Conservation (phyloP, 164 flowering plant genomes). For the Magnolia kwangsiensis region DNA sequence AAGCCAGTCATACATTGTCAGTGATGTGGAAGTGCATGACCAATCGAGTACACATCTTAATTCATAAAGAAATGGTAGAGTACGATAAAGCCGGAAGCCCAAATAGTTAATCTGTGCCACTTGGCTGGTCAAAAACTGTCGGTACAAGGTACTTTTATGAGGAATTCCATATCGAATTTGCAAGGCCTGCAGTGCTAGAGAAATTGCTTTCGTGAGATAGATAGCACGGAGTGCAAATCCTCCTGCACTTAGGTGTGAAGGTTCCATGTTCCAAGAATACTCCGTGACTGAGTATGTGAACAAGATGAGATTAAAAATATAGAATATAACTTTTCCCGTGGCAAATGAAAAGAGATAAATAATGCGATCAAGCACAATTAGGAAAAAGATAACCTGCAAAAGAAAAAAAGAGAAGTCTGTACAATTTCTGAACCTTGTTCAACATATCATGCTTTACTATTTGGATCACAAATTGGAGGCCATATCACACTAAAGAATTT, state of each 20-base stretch:
- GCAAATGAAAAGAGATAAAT: constrained; percentile 96
- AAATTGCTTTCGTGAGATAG: constrained; percentile 79
- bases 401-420: neutral
- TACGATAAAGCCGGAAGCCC: constrained; percentile 92
- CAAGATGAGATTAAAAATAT: constrained; percentile 72
- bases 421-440: neutral
- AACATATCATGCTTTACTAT: neutral
- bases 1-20: constrained; percentile 99
- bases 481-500: neutral
- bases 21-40: constrained; percentile 97
- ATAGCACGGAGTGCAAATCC: constrained; percentile 88
- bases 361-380: constrained; percentile 92
- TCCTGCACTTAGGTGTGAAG: constrained; percentile 51
- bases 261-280: constrained; percentile 89
- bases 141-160: constrained; percentile 85
- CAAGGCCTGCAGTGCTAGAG: constrained; percentile 84
- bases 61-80: constrained; percentile 94
- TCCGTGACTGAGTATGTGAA: constrained; percentile 74
- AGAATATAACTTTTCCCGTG: constrained; percentile 77
- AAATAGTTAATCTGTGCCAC: constrained; percentile 73
- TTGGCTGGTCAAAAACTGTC: constrained; percentile 85
- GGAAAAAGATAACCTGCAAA: constrained; percentile 81
- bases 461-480: neutral
- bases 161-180: constrained; percentile 92
- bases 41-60: constrained; percentile 96